Base-by-base conservation (phyloP, 1,284 basidiomycete species). In the Somion occarium region DNA sequence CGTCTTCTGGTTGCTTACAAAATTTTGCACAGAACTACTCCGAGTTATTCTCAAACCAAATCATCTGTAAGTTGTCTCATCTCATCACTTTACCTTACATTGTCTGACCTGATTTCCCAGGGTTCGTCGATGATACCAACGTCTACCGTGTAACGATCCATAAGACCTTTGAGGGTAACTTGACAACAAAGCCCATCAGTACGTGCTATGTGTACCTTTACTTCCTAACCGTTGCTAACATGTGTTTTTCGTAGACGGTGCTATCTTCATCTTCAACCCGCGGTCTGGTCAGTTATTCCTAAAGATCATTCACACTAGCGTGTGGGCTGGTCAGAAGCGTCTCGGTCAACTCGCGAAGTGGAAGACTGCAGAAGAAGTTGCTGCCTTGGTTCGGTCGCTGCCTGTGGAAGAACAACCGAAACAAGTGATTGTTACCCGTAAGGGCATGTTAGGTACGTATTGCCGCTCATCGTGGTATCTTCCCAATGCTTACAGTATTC, bases 281-380 rank as follows among this genome's bases (percentile, higher is more conserved):
- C 87, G 97, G 53, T 98, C 97, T 13, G 97, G 97, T 27, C 97
- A 99, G 66, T 74, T 99, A 20, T 99, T 99, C 85, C 72, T 99
- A 67, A 99, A 99, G 77, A 89, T 99, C 69, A 99, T 99, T 61
- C 97, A 99, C 71, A 99, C 96, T 0, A 98, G 94, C 59, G 96
- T 99, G 12, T 99, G 97, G 97, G 96, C 96, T 44, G 96, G 97
- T 64, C 97, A 99, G 71, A 99, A 99, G 73, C 97, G 97, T 87
- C 83, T 99, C 42, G 97, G 97, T 59, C 97, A 99, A 71, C 80
- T 99, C 52, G 97, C 97, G 44, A 99, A 99, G 73, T 99, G 97
- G 97, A 98, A 98, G 78, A 98, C 95, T 13, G 97, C 97, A 13
- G 97, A 99, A 83, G 97, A 99, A 85, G 97, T 98, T 12, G 96